Base-by-base conservation (phyloP, 2,329 filamentous ascomycete genomes). In the Xylaria sp. region DNA sequence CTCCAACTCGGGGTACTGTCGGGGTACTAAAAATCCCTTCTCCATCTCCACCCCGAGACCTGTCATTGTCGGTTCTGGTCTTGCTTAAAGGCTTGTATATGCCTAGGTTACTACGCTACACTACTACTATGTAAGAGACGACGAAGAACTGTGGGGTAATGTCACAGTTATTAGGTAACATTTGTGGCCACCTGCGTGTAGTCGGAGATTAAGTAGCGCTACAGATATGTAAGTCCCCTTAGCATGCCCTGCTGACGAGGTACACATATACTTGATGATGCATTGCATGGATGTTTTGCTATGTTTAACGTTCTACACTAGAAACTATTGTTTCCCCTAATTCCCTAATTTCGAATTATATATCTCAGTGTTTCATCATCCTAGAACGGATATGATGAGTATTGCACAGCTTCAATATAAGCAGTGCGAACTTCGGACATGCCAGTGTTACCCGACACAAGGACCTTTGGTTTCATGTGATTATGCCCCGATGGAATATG, bases 101-200 rank as follows among this genome's bases (percentile, higher is more conserved):
- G 32, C 32, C 32, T 10, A 35, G 32, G 32, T 35, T 35, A 8
- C 29, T 32, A 32, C 29, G 10, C 32, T 35, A 35, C 32, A 35
- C 32, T 35, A 35, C 32, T 35, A 35, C 32, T 35, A 18, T 18
- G 44, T 47, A 35, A 23, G 12, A 27, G 42, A 48, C 18, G 35
- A 10, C 32, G 47, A 27, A 44, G 16, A 68, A 40, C 48, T 64
- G 65, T 68, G 65, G 65, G 65, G 65, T 68, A 65, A 32, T 12
- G 55, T 53, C 16, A 32, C 55, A 59, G 32, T 16, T 64, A 25
- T 57, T 60, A 66, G 42, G 37, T 50, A 51, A 55, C 29, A 61
- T 44, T 44, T 13, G 40, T 44, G 40, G 40, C 40, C 40, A 27
- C 55, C 54, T 50, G n/a, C n/a, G n/a, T n/a, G 40, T 55, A 25